Base-by-base conservation (phyloP, 2,329 filamentous ascomycete genomes). In the Cercospora janseana region DNA sequence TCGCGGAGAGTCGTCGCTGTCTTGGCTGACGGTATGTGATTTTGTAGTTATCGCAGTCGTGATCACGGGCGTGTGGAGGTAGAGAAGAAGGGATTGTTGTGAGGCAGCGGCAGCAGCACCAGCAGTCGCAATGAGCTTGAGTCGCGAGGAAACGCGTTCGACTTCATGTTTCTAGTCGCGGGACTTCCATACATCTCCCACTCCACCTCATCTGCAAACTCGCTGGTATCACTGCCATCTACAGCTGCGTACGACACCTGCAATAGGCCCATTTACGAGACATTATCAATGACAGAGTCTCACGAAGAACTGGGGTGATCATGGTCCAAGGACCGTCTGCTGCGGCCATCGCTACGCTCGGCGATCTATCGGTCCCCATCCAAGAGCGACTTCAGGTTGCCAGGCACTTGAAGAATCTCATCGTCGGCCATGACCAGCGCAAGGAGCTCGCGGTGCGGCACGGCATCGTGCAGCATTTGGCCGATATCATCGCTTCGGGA, bases 371-470 rank as follows among this genome's bases (percentile, higher is more conserved):
- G 16, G 44, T 53, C 5, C 23, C 58, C 6, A 28, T 69, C 42
- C 65, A 69, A n/a, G 72, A 74, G 54, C 64, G 75, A 31, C 72
- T 76, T 20, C 80, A 83, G 42, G 76, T 96, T 35, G 53, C 51
- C 3, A 82, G 84, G 58, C 75, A 77, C 32, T 74, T 98, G 23
- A 97, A 95, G 74, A 93, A 95, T 69, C 87, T 93, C 56, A 79
- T 95, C 40, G 83, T 95, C 53, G 93, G 93, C 18, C 89, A 97
- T 69, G 79, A 86, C 26, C 84, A 92, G 68, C 85, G 85, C 68
- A 98, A 98, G 71, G 86, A 92, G 70, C 71, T 81, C 49, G 91
- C 85, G 75, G 78, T 96, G 31, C 76, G 75, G 51, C 73, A 81
- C 47, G 91, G 91, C 13, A 75, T 88, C 21, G 70, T 93, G 38